Percentiles rank a stretch among this genome's conserved stretches.
Evolutionary conservation across 139 green algal genomes (phyloP).

Genomic region (Chlamydomonas asymmetrica): DNA sequence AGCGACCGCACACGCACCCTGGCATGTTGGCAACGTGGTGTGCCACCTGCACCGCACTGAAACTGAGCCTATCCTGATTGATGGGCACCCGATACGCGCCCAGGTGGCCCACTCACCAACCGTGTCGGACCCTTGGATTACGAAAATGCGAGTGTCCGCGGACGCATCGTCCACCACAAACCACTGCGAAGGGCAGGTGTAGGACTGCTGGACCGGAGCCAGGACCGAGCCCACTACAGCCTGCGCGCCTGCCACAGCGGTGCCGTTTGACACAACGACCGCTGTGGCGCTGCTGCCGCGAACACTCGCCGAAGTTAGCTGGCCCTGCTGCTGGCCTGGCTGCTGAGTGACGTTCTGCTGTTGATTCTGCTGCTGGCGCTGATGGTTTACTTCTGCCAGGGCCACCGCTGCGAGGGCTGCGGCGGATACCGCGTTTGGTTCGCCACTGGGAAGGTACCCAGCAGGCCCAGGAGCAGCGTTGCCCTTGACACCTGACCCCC

Average conservation of each 20-base stretch:
- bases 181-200: constrained; percentile 69
- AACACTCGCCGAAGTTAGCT: too few relatives aligned
- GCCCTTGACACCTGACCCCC: neutral
- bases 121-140: constrained; percentile 69
- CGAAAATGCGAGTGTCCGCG: constrained; percentile 68
- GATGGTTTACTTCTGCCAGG: neutral
- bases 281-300: too few relatives aligned
- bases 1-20: too few relatives aligned
- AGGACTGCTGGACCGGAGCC: neutral
- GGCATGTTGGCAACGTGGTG: too few relatives aligned
- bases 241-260: neutral
- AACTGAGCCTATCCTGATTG: too few relatives aligned
- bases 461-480: neutral
- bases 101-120: too few relatives aligned
- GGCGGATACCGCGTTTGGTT: constrained; percentile 20
- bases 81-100: too few relatives aligned
- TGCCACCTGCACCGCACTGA: too few relatives aligned
- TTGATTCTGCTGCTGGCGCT: constrained; percentile 1
- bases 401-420: constrained; percentile 16
- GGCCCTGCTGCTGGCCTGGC: constrained; percentile 34
- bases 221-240: neutral
- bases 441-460: too few relatives aligned
- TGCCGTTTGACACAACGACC: neutral
- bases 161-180: constrained; percentile 81
- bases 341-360: constrained; percentile 28